Percentiles rank a stretch among this genome's conserved stretches.
Conservation (phyloP, 495 filamentous ascomycete species). For the Acidomyces sp. region DNA sequence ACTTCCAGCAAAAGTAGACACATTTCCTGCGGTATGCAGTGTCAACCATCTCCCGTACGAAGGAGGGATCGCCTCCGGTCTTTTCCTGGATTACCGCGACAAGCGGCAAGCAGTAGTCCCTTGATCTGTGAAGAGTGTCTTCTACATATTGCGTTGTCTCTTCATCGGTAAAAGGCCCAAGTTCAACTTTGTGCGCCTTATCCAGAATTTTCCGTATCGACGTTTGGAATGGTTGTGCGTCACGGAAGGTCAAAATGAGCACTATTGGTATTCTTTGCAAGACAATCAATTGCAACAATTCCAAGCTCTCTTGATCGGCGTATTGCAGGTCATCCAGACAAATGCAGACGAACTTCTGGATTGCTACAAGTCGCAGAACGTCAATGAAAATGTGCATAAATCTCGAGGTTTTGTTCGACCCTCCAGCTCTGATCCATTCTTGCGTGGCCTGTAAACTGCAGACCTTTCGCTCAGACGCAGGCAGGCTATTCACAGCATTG, state of each 20-base stretch:
- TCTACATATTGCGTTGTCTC: conserved; percentile 67
- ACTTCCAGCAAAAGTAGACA: conserved; percentile 71
- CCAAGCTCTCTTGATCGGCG: conserved; percentile 71
- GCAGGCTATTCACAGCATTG: not conserved
- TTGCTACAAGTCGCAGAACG: conserved; percentile 62
- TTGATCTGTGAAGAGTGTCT: conserved; percentile 50
- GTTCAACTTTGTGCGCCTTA: conserved; percentile 43
- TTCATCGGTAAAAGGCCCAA: conserved; percentile 57
- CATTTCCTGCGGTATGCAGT: conserved; percentile 72
- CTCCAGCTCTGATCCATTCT: conserved; percentile 57
- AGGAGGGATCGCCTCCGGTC: conserved; percentile 71
- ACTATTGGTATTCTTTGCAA: conserved; percentile 60
- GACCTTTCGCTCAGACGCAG: conserved; percentile 7
- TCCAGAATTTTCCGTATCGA: conserved; percentile 21
- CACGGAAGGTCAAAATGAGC: conserved; percentile 54
- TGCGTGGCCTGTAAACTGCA: conserved; percentile 33
- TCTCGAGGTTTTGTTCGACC: conserved; percentile 59
- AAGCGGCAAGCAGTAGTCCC: conserved; percentile 47
- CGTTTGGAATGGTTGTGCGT: conserved; percentile 32
- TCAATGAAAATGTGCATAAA: conserved; percentile 76
- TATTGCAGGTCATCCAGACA: conserved; percentile 79
- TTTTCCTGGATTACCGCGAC: conserved; percentile 70
- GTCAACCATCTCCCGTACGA: conserved; percentile 81
- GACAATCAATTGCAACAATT: conserved; percentile 64
- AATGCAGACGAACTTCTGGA: conserved; percentile 67